phyloP scores from a whole-genome alignment of 768 basidiomycete species.

The Vararia minispora region DNA sequence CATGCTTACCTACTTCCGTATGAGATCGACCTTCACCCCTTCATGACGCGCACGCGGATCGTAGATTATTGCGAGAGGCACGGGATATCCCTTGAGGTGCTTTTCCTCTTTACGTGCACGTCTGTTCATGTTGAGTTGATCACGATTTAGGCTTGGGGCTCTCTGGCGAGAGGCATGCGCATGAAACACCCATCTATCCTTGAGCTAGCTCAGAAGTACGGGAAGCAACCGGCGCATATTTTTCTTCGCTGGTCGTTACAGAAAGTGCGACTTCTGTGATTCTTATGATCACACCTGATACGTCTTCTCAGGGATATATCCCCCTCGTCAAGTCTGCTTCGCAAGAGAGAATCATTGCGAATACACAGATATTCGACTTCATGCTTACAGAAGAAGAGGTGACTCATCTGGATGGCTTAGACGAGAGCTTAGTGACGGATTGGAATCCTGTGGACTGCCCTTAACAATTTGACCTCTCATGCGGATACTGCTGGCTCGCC shows the following conservation, averaged over 20 bases:
- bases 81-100: slow-evolving; percentile 53
- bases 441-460: slow-evolving; percentile 28
- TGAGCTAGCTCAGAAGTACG: slow-evolving; percentile 39
- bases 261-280: slow-evolving; percentile 32
- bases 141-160: slow-evolving; percentile 66
- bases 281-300: not conserved
- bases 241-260: slow-evolving; percentile 71
- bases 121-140: too few relatives aligned
- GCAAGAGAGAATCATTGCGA: slow-evolving; percentile 40
- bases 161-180: slow-evolving; percentile 53
- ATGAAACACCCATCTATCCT: slow-evolving; percentile 48
- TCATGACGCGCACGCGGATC: slow-evolving; percentile 54
- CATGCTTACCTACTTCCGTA: slow-evolving; percentile 1
- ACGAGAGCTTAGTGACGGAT: slow-evolving; percentile 42
- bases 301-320: slow-evolving; percentile 36
- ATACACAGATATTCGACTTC: slow-evolving; percentile 56
- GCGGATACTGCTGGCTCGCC: too few relatives aligned
- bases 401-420: slow-evolving; percentile 34
- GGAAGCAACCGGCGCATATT: slow-evolving; percentile 45
- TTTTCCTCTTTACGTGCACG: not conserved
- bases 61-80: slow-evolving; percentile 46
- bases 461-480: slow-evolving; percentile 5
- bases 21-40: slow-evolving; percentile 53
- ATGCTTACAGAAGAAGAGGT: slow-evolving; percentile 41
- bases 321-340: slow-evolving; percentile 57